Evolutionary conservation across 495 filamentous ascomycete genomes (phyloP).

Genomic region (Daldinia caldariorum): DNA sequence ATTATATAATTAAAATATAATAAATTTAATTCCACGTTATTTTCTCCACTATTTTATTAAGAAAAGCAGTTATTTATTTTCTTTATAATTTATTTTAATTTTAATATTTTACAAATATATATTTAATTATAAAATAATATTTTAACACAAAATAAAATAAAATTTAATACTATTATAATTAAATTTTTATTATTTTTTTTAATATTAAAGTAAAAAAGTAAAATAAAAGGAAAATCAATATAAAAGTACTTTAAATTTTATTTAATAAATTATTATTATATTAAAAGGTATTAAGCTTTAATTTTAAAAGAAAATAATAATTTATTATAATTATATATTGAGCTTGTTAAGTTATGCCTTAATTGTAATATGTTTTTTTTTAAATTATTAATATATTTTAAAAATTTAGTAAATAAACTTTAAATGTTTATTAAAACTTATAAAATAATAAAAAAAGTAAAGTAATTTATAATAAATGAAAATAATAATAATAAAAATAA

Average conservation of each 20-base stretch:
- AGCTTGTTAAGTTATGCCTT: not conserved
- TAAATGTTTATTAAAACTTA: too few species aligned
- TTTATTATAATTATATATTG: not conserved
- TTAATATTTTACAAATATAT: conserved; percentile 1
- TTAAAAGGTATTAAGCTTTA: not conserved
- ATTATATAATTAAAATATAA: too few species aligned
- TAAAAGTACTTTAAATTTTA: too few species aligned
- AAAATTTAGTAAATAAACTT: not conserved
- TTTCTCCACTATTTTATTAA: too few species aligned
- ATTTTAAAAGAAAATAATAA: not conserved
- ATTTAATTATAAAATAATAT: not conserved
- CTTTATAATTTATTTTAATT: not conserved
- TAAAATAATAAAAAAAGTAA: too few species aligned
- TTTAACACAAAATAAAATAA: conserved; percentile 5
- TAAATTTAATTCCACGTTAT: too few species aligned
- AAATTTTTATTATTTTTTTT: conserved; percentile 8
- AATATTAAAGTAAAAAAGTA: too few species aligned
- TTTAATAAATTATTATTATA: not conserved
- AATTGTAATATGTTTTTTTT: too few species aligned
- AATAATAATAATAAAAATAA: too few species aligned
- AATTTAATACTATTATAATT: not conserved
- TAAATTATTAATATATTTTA: not conserved
- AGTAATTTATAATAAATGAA: too few species aligned
- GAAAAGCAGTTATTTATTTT: too few species aligned
- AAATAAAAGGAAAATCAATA: too few species aligned